These are phyloP conservation scores for Botrytis fabae DNA, from an alignment of 2,329 filamentous ascomycete species.

Conservation along the genomic window DNA sequence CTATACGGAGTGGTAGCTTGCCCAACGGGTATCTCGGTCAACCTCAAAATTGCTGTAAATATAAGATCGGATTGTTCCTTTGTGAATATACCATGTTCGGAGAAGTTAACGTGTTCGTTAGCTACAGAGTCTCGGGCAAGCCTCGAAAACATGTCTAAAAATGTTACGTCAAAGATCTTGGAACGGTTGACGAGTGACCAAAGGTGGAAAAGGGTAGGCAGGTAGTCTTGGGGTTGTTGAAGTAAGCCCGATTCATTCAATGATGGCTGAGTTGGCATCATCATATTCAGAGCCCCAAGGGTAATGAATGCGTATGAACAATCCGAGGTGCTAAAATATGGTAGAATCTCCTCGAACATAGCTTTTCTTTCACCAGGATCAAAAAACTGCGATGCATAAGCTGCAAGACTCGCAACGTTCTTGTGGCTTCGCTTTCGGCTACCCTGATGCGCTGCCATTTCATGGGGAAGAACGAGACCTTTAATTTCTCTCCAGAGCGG, in stretches of 20 bases:
- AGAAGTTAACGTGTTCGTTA: constrained; percentile 74
- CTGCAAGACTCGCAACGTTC: constrained; percentile 80
- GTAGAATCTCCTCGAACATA: constrained; percentile 78
- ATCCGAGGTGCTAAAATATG: constrained; percentile 91
- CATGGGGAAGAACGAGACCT: constrained; percentile 80
- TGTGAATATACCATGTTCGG: constrained; percentile 86
- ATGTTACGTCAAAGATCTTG: constrained; percentile 80
- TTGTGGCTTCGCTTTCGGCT: constrained; percentile 58
- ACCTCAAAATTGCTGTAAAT: constrained; percentile 84
- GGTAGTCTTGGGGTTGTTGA: constrained; percentile 76
- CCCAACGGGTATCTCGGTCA: constrained; percentile 94
- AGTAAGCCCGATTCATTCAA: constrained; percentile 71
- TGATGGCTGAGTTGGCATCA: constrained; percentile 81
- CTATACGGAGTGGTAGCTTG: constrained; percentile 94
- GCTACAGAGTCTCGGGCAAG: constrained; percentile 80
- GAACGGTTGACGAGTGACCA: constrained; percentile 94
- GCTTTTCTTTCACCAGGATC: constrained; percentile 81
- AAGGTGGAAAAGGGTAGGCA: constrained; percentile 93
- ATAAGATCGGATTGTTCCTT: constrained; percentile 88
- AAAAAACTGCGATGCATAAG: constrained; percentile 89
- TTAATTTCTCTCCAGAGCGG: constrained; percentile 93
- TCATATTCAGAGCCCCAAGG: constrained; percentile 79
- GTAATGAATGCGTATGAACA: constrained; percentile 91
- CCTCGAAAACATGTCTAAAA: constrained; percentile 86
- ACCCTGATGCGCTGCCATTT: constrained; percentile 67